Base-by-base conservation (phyloP, 164 flowering plant genomes). In the Liriodendron chinense region DNA sequence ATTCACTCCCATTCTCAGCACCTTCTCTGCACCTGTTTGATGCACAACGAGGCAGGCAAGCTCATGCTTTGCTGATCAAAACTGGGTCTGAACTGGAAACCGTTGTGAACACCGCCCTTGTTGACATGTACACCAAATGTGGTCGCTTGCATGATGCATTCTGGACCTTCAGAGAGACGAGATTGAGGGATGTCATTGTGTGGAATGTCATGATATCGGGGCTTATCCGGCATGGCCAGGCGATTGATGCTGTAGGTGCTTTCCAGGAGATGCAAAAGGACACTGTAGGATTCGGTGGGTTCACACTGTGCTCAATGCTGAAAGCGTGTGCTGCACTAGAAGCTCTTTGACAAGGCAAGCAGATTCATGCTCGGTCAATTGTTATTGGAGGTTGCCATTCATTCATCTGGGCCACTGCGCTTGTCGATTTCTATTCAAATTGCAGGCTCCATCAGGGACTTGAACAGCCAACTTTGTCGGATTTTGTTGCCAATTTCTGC, bases 41-140 rank as follows among this genome's bases (percentile, higher is more conserved):
- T 12, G 13, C 53, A 0, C n/a, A 53, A 24, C 73, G 72, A 10
- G 93, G 89, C 28, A 70, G 26, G 64, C 90, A 83, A 77, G 83
- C 85, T 22, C 93, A 90, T 69, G 77, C 70, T 2, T 48, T 86
- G 68, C 79, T 84, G 80, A 77, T 85, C n/a, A 90, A 84, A 78
- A 70, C 72, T 1, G 87, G 88, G 53, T 21, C 81, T 0, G 83
- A 76, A 1, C 48, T 81, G 43, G 43, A 34, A 73, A 78, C 79
- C 20, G 78, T 86, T 24, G 48, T 86, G 10, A 74, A 83, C 28
- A 90, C 93, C 22, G 85, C 90, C 1, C 75, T 90, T 3, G 65
- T 90, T 70, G 85, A 84, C 77, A 78, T 84, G 88, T 88, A 90
- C 66, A 84, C 86, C 49, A 87, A 88, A 74, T 76, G 76, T 56